These are phyloP conservation scores for Cardamine occulta DNA, from an alignment of 345 rosid genomes.

Conservation along the genomic window DNA sequence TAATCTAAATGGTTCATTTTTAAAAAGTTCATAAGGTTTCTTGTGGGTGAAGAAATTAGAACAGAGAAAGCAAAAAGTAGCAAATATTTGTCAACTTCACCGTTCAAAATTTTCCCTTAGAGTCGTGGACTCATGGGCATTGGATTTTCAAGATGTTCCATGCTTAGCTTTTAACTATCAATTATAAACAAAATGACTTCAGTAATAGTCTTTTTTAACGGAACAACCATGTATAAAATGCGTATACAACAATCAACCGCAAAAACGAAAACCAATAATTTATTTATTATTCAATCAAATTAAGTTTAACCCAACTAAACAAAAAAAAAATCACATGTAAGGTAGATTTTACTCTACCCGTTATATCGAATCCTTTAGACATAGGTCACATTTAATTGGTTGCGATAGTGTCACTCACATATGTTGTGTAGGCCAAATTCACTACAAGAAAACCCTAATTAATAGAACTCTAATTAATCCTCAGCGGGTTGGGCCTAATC, in stretches of 20 bases:
- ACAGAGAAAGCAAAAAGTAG: background rate
- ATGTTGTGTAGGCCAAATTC: background rate
- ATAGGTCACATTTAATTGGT: background rate
- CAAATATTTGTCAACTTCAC: background rate
- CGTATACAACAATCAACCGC: no score
- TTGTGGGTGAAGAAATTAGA: background rate
- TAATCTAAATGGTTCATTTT: no score
- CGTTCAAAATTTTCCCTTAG: background rate
- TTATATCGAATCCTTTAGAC: background rate
- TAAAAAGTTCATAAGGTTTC: background rate
- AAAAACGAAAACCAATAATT: background rate
- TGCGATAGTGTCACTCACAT: background rate
- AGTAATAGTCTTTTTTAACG: no score
- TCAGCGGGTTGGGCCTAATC: no score
- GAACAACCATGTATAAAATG: background rate
- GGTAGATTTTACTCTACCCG: background rate
- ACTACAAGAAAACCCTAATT: no score
- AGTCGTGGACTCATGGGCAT: background rate
- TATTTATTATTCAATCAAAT: background rate
- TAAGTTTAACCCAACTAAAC: no score
- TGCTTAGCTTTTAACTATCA: no score
- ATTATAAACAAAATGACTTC: no score
- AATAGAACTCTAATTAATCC: no score
- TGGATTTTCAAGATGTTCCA: no score
- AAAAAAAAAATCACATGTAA: background rate